A percentile compares a stretch with the other conserved stretches of the same genome.
Evolutionary conservation across 2,329 filamentous ascomycete species (phyloP).

Genomic region (Pseudopithomyces maydicus): DNA sequence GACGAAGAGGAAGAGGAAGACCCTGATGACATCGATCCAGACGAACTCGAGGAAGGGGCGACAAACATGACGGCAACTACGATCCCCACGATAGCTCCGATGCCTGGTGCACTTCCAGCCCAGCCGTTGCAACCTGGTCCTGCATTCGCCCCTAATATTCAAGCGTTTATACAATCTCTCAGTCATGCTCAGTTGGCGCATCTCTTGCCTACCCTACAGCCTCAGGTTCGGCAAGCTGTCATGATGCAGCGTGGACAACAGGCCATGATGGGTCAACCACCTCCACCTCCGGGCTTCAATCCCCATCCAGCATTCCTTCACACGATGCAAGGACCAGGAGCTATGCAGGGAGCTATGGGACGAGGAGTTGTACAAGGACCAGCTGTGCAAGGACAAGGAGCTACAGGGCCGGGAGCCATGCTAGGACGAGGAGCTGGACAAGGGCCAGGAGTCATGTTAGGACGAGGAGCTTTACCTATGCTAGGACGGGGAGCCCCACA

Average conservation of each 20-base stretch:
- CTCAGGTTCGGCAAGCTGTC: slow-evolving; percentile 8
- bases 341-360: not conserved
- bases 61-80: not conserved
- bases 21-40: not conserved
- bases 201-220: slow-evolving; percentile 12
- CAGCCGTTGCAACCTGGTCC: not conserved
- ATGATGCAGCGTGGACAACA: not conserved
- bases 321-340: not conserved
- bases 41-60: not conserved
- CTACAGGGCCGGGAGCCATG: not conserved
- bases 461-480: too few relatives aligned
- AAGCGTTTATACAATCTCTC: slow-evolving; percentile 16
- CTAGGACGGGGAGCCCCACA: too few relatives aligned
- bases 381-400: not conserved
- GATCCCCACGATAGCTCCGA: not conserved
- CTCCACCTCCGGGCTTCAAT: not conserved
- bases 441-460: too few relatives aligned
- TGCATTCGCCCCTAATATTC: slow-evolving; percentile 3
- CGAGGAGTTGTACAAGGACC: not conserved
- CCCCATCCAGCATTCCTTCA: not conserved
- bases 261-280: not conserved
- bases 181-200: slow-evolving; percentile 10
- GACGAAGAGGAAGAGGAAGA: slow-evolving; percentile 2
- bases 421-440: too few relatives aligned
- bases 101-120: not conserved